Evolutionary conservation across 2,329 filamentous ascomycete genomes (phyloP), one percentile per base, ranked within the genome.

Genomic region (Huntiella savannae): DNA sequence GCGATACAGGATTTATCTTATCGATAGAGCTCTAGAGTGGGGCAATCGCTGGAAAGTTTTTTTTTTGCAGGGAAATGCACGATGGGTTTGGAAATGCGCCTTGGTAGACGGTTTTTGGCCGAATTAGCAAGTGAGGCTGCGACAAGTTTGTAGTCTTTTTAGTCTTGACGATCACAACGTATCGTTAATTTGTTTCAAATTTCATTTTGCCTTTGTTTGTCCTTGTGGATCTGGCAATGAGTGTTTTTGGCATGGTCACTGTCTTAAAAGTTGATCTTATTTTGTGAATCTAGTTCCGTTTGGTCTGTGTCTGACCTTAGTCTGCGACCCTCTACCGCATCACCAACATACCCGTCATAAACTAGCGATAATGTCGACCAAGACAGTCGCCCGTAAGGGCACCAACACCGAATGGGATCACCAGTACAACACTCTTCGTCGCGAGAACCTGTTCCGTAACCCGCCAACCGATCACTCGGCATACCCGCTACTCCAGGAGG

Each of bases 401-500:
- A 82, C 79, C 50, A 67, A 68, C 50, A 82, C 78, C 46, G 67
- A 75, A 59, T 95, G 88, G 88, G 75, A 84, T 53, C 78, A 83
- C 60, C 73, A 86, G 55, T 96, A 83, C 65, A 74, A 95, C 60
- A 92, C 84, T 3, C 64, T 87, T 50, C 78, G 84, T 50, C 80
- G 88, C 56, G 84, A 98, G 58, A 73, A 82, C 45, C 80, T 98
- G 16, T 98, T 98, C 62, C 72, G 75, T 56, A 79, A 92, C 54
- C 88, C 91, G 13, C 88, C 91, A 0, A 80, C 75, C 57, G 87
- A 96, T 59, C 80, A 76, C 54, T 82, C 82, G 7, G 85, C 88
- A 49, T 96, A 93, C 58, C 91, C 91, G 11, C 73, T 82, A 16
- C 75, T 98, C 41, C 80, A 87, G 55, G 73, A 74, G 51, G 83